Conservation (phyloP, 306 rosid species). For the Morella rubra region DNA sequence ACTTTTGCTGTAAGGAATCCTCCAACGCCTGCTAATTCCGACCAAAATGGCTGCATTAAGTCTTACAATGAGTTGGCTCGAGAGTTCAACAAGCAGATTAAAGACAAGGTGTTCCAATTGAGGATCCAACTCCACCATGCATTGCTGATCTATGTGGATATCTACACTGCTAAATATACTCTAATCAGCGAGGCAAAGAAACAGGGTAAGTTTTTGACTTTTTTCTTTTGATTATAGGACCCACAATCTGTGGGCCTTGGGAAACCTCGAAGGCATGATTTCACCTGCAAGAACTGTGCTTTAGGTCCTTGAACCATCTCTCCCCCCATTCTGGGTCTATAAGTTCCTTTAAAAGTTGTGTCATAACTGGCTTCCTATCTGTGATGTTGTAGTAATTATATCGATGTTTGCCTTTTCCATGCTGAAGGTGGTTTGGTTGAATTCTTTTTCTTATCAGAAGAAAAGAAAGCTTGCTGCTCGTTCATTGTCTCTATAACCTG, state of each 20-base stretch:
- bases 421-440: not conserved
- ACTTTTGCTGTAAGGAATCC: not conserved
- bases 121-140: slow-evolving; percentile 15
- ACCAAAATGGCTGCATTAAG: slow-evolving; percentile 26
- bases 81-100: slow-evolving; percentile 32
- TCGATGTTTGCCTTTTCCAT: not conserved
- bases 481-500: not conserved
- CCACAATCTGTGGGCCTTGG: not conserved
- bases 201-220: slow-evolving; percentile 18
- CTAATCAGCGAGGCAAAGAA: slow-evolving; percentile 29
- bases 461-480: not conserved
- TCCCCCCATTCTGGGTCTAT: not conserved
- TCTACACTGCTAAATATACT: slow-evolving; percentile 23
- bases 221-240: not conserved
- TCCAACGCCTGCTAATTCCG: not conserved
- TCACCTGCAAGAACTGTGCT: not conserved
- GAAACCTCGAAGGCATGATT: not conserved
- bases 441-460: not conserved
- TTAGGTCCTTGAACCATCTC: not conserved
- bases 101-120: slow-evolving; percentile 24
- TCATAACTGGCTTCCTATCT: not conserved
- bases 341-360: not conserved
- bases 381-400: too few relatives aligned
- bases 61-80: slow-evolving; percentile 23
- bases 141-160: slow-evolving; percentile 22